Percentiles rank a stretch among this genome's conserved stretches.
Conservation (phyloP, 805 yeast genomes). For the Lachancea sp. region DNA sequence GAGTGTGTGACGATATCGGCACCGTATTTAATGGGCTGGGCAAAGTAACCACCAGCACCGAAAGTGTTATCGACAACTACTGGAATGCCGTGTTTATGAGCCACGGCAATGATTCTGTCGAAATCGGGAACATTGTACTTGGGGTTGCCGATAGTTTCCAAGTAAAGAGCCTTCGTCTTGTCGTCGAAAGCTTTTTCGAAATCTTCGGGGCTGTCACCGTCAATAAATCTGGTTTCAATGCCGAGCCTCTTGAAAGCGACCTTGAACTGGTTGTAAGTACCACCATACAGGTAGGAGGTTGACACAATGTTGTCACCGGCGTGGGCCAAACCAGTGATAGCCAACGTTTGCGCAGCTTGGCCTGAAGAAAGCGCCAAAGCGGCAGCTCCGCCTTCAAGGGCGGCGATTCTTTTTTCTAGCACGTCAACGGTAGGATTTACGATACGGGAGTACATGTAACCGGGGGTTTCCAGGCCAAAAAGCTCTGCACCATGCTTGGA, state of each 20-base stretch:
- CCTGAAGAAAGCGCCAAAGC: conserved; percentile 93
- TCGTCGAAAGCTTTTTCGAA: conserved; percentile 71
- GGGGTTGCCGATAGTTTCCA: conserved; percentile 92
- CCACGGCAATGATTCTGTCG: conserved; percentile 63
- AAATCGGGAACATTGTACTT: conserved; percentile 89
- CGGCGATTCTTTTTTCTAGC: conserved; percentile 87
- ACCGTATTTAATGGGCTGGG: conserved; percentile 80
- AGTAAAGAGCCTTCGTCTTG: conserved; percentile 81
- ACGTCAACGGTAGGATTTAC: conserved; percentile 91
- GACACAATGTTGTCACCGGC: conserved; percentile 87
- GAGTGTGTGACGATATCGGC: conserved; percentile 91
- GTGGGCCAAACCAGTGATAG: conserved; percentile 77
- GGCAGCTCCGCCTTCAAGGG: conserved; percentile 86
- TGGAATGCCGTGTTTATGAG: conserved; percentile 83
- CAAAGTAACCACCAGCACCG: conserved; percentile 91
- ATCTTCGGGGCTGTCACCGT: conserved; percentile 69
- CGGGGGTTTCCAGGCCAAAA: conserved; percentile 77
- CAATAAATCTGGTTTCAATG: conserved; percentile 75
- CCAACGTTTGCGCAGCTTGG: conserved; percentile 89
- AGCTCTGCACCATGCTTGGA: conserved; percentile 89
- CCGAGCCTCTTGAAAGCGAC: conserved; percentile 87
- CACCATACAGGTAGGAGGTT: conserved; percentile 86
- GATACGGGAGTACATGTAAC: conserved; percentile 83
- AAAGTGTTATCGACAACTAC: conserved; percentile 93
- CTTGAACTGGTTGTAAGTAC: conserved; percentile 92